Conservation (phyloP, 495 filamentous ascomycete species). For the Xylaria sp. region DNA sequence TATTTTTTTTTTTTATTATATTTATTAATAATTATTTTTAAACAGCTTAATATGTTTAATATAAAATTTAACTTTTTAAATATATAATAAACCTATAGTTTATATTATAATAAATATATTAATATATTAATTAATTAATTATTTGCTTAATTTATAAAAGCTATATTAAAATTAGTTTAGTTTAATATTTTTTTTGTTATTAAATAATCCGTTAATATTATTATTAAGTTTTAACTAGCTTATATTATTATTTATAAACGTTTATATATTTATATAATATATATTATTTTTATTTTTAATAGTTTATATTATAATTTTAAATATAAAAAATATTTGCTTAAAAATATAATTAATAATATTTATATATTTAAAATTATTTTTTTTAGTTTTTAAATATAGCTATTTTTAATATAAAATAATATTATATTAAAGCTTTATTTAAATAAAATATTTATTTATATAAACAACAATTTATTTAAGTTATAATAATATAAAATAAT, state of each 20-base stretch:
- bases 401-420: background rate
- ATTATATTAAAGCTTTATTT: background rate
- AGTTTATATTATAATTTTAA: background rate
- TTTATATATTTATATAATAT: background rate
- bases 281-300: background rate
- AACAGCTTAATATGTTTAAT: background rate
- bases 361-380: background rate
- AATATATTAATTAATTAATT: background rate
- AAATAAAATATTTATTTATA: background rate
- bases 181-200: background rate
- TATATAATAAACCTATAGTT: background rate
- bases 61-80: background rate
- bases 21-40: background rate
- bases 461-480: background rate
- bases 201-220: background rate
- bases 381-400: background rate
- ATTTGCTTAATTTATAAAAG: background rate
- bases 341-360: background rate
- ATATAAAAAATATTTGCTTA: background rate
- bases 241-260: background rate
- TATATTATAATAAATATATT: background rate
- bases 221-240: background rate
- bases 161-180: background rate
- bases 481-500: background rate
- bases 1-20: background rate